Conservation (phyloP, 352 stramenopile species). For the Globisporangium parvum region DNA sequence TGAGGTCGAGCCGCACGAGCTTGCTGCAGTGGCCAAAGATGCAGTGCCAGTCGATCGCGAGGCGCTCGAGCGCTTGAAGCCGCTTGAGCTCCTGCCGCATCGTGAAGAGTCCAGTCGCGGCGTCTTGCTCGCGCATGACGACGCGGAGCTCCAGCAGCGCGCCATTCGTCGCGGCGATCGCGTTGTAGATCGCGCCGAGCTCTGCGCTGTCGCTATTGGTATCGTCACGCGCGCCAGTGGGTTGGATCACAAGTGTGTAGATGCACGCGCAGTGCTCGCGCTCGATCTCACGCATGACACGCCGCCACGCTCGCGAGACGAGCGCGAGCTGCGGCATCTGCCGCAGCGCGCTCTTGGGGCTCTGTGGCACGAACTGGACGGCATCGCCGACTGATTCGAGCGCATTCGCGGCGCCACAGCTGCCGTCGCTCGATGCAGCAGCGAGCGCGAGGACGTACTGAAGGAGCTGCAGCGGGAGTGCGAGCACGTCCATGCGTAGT, state of each 20-base stretch:
- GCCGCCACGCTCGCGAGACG: neutral
- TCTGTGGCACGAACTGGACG: neutral
- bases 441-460: neutral
- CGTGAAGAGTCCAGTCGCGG: neutral
- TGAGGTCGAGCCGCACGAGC: constrained; percentile 13
- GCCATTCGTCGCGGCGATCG: neutral
- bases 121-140: neutral
- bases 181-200: neutral
- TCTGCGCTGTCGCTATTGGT: too few relatives aligned
- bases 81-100: neutral
- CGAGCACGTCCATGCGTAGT: constrained; percentile 1
- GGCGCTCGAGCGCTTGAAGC: neutral
- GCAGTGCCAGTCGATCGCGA: constrained; percentile 11
- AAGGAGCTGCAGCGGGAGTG: neutral
- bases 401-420: neutral
- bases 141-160: neutral
- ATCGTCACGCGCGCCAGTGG: neutral
- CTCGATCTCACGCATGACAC: neutral
- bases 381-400: too few relatives aligned
- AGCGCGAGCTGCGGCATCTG: neutral
- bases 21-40: constrained; percentile 7
- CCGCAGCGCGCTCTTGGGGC: neutral
- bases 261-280: neutral
- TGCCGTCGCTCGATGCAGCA: neutral
- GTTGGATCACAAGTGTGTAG: neutral